Base-by-base conservation (phyloP, 148 eudicot genomes). In the Rhododendron mucronatum region DNA sequence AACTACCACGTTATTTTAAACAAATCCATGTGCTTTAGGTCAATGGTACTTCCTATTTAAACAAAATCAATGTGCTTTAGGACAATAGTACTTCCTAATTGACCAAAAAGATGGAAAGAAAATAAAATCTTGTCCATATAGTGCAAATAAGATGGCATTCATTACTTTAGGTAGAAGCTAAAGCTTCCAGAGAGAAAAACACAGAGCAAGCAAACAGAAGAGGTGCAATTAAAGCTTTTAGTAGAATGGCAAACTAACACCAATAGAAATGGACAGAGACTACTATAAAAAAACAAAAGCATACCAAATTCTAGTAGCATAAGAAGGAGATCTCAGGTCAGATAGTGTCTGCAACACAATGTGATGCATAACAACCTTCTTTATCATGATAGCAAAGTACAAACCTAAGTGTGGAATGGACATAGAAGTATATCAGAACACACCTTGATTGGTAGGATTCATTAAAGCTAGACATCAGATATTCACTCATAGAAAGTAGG, bases 371-470 rank as follows among this genome's bases (percentile, higher is more conserved):
- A 41, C 63, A 74, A 82, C 30, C 65, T 61, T 73, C 18, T 28
- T 48, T 44, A 86, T 37, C 37, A 63, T 13, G 15, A 59, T 82
- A 23, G 35, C 28, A 71, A 78, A 75, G 20, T 26, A 69, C 65
- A 26, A 75, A 30, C 48, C 37, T 73, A 51, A 75, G 87, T 74
- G 65, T 67, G 82, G 83, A 81, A 83, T 51, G 82, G 50, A 71
- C 57, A 83, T 6, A 86, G 37, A 81, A 83, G 47, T 37, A 44
- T 39, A 55, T 59, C 53, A 80, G 50, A 85, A 76, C 88, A 55
- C 73, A 96, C 98, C 99, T 97, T 84, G 99, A 95, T 83, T 97
- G 94, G 90, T 97, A 97, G 69, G 98, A 92, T 87, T 94, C 95
- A 85, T 97, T 94, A 78, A 93, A 92, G 92, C 99, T 97, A 86